These are phyloP conservation scores for Trametes punicea DNA, from an alignment of 768 basidiomycete genomes.

Conservation along the genomic window DNA sequence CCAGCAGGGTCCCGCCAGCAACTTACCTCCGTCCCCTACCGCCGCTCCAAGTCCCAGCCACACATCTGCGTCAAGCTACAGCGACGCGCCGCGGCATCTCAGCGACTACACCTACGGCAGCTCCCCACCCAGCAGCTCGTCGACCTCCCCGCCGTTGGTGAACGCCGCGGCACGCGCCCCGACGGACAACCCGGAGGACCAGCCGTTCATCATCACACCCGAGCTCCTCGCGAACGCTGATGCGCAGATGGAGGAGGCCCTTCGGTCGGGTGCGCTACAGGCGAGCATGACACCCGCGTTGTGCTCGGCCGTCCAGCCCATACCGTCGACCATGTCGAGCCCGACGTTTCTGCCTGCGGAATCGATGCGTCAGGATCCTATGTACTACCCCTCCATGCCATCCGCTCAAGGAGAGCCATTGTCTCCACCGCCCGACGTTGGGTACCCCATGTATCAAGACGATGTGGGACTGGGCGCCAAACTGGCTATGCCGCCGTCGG, in stretches of 20 bases:
- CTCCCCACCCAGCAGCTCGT: conserved; percentile 17
- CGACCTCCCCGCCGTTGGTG: conserved; percentile 16
- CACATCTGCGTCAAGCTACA: conserved; percentile 6
- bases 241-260: conserved; percentile 25
- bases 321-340: not conserved
- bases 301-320: not conserved
- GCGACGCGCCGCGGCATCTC: conserved; percentile 6
- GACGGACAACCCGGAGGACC: conserved; percentile 22
- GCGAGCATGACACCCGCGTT: conserved; percentile 26
- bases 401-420: not conserved
- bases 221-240: conserved; percentile 29
- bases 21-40: not conserved
- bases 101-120: conserved; percentile 16
- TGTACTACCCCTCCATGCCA: not conserved
- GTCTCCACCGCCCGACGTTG: not conserved
- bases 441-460: not conserved
- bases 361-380: not conserved
- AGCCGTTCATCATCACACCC: conserved; percentile 29
- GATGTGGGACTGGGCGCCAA: not conserved
- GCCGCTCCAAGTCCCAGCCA: conserved; percentile 16
- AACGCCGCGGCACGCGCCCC: conserved; percentile 7
- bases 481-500: not conserved
- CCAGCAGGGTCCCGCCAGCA: conserved; percentile 1
- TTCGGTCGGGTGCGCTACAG: conserved; percentile 28
- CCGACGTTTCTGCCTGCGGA: not conserved